Percentiles rank a stretch among this genome's conserved stretches.
Evolutionary conservation across 2,329 filamentous ascomycete genomes (phyloP).

Genomic region (Aspergillus luchuensis): DNA sequence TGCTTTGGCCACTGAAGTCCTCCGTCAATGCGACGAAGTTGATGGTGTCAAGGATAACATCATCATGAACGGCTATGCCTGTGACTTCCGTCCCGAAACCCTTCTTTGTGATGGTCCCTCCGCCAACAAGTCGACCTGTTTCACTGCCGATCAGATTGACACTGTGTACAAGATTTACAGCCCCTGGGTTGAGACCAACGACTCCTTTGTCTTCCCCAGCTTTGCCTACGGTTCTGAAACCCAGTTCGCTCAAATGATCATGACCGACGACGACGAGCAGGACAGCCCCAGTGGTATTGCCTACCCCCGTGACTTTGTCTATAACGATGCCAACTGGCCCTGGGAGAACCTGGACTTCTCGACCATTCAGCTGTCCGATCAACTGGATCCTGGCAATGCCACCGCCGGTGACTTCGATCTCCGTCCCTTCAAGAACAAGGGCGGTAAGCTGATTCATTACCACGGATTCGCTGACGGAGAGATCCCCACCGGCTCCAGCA

Average conservation of each 20-base stretch:
- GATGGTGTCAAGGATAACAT: constrained; percentile 56
- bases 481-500: constrained; percentile 19
- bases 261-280: constrained; percentile 11
- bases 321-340: constrained; percentile 43
- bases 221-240: constrained; percentile 14
- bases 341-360: constrained; percentile 42
- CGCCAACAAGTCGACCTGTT: constrained; percentile 37
- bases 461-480: constrained; percentile 19
- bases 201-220: constrained; percentile 31
- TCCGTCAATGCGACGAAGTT: constrained; percentile 53
- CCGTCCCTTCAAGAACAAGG: constrained; percentile 10
- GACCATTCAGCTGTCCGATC: constrained; percentile 35
- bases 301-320: constrained; percentile 29
- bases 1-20: constrained; percentile 47
- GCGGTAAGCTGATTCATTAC: constrained; percentile 21
- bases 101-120: constrained; percentile 36
- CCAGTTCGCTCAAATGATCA: constrained; percentile 5
- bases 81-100: constrained; percentile 37
- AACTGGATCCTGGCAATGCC: constrained; percentile 14
- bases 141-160: constrained; percentile 48
- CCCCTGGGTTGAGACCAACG: constrained; percentile 23
- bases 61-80: constrained; percentile 50
- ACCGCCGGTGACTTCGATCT: constrained; percentile 16
- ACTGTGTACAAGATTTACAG: constrained; percentile 27
- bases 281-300: constrained; percentile 3